Evolutionary conservation across 2,329 filamentous ascomycete species (phyloP).

Genomic region (Ophiostoma pallidulum): DNA sequence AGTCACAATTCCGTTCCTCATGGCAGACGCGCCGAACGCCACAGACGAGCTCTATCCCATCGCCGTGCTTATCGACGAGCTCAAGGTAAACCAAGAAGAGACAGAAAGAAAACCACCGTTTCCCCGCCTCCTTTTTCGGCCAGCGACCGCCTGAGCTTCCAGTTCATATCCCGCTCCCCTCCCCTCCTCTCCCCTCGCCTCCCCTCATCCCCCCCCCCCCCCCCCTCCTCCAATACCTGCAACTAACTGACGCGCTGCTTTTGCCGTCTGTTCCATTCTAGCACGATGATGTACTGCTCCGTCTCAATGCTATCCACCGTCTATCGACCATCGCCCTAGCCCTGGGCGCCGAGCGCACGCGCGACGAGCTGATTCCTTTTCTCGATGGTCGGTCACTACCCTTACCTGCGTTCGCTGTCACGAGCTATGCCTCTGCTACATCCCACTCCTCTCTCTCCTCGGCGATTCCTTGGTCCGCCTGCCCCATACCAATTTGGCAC

Average conservation of each 20-base stretch:
- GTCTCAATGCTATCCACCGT: constrained; percentile 96
- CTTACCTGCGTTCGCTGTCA: constrained; percentile 5
- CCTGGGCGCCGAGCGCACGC: constrained; percentile 88
- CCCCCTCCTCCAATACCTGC: background rate
- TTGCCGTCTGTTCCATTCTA: constrained; percentile 31
- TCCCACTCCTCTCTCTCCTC: background rate
- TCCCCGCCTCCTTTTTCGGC: no score
- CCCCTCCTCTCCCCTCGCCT: background rate
- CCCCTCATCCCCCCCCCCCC: background rate
- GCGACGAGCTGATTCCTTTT: constrained; percentile 97
- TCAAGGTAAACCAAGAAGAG: constrained; percentile 64
- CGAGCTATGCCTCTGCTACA: background rate
- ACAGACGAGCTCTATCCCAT: constrained; percentile 99
- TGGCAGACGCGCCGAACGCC: constrained; percentile 82
- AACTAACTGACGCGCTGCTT: constrained; percentile 10
- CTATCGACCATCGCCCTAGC: constrained; percentile 97
- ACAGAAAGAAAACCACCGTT: no score
- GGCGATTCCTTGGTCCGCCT: no score
- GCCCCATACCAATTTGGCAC: no score
- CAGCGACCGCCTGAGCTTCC: no score
- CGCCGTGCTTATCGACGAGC: constrained; percentile 97
- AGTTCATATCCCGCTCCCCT: no score
- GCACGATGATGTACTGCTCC: constrained; percentile 97
- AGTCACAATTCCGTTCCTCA: constrained; percentile 34
- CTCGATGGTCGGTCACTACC: constrained; percentile 69